A percentile compares a stretch with the other conserved stretches of the same genome.
Conservation (phyloP, 2,329 filamentous ascomycete genomes). For the Diaporthe helianthi region DNA sequence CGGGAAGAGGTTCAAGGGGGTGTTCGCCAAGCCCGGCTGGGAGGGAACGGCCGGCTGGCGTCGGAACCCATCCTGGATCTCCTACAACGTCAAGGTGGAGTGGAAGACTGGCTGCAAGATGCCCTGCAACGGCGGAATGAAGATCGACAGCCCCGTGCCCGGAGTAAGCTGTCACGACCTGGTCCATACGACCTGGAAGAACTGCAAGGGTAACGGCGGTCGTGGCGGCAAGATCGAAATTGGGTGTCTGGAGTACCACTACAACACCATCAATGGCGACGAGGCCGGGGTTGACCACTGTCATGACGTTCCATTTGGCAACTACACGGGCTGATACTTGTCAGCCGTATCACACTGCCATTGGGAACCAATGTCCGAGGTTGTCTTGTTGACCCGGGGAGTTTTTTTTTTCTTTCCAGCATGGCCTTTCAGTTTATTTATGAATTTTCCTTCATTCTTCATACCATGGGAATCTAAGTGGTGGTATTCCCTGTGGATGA, state of each 20-base stretch:
- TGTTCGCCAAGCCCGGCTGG: neutral
- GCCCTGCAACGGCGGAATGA: neutral
- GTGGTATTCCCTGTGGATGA: neutral
- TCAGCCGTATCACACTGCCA: neutral
- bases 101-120: neutral
- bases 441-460: neutral
- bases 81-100: neutral
- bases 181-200: neutral
- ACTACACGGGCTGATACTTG: neutral
- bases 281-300: neutral
- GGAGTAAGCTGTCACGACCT: neutral
- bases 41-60: fast-evolving
- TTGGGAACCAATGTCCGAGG: neutral
- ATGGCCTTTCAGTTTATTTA: no score
- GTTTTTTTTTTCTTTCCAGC: neutral
- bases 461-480: neutral
- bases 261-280: neutral
- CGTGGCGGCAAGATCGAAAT: neutral
- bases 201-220: conserved; percentile 1
- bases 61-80: neutral
- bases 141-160: neutral
- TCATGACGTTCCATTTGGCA: neutral
- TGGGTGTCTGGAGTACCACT: conserved; percentile 1
- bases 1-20: fast-evolving
- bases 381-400: neutral